These are phyloP conservation scores for Annulohypoxylon bovei DNA, from an alignment of 495 filamentous ascomycete genomes.

Conservation along the genomic window DNA sequence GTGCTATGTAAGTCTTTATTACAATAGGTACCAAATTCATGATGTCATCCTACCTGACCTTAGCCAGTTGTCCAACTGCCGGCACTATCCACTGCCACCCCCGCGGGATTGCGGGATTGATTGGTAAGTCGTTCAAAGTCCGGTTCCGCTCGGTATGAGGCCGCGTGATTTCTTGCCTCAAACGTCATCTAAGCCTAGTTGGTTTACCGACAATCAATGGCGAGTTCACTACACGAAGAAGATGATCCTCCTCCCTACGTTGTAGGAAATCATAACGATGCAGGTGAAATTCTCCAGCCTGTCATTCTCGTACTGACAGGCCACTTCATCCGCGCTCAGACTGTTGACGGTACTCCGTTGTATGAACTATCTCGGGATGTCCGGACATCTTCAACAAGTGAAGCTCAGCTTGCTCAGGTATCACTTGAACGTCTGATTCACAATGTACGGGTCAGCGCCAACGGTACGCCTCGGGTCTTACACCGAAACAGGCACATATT, in stretches of 20 bases:
- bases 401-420: slow-evolving; percentile 42
- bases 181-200: background rate
- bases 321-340: slow-evolving; percentile 42
- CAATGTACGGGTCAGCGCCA: slow-evolving; percentile 34
- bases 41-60: slow-evolving; percentile 2
- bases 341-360: slow-evolving; percentile 32
- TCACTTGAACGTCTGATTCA: slow-evolving; percentile 46
- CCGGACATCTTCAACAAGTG: slow-evolving; percentile 1
- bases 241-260: slow-evolving; percentile 35
- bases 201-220: slow-evolving; percentile 11
- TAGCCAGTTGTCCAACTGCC: background rate
- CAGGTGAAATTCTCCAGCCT: slow-evolving; percentile 46
- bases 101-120: background rate
- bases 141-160: background rate
- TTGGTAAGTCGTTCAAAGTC: slow-evolving; percentile 2
- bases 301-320: slow-evolving; percentile 40
- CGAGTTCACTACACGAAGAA: slow-evolving; percentile 1
- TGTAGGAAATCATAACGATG: slow-evolving; percentile 27
- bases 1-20: background rate
- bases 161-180: slow-evolving; percentile 13
- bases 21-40: background rate
- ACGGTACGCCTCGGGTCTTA: slow-evolving; percentile 33
- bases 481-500: slow-evolving; percentile 42
- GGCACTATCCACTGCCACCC: background rate
- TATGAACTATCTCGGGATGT: slow-evolving; percentile 47